Evolutionary conservation across 208 protist genomes (phyloP), one percentile per base, ranked within the genome.

Genomic region (Trypanosoma brucei): DNA sequence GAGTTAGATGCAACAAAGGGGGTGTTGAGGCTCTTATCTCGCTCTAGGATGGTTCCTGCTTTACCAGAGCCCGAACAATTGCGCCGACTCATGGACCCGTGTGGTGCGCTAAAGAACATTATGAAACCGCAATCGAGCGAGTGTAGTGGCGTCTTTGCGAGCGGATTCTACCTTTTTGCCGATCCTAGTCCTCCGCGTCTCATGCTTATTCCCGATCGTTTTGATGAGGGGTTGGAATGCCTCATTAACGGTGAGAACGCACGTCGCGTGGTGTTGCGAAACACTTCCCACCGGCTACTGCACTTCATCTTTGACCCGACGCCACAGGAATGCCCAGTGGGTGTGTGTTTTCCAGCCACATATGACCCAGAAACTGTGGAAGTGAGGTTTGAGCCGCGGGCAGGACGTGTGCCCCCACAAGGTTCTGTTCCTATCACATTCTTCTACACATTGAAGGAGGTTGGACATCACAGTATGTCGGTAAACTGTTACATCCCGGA

Each of bases 161-260:
- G 76, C 30, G 81, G 84, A 35, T 89, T 95, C 70, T 81, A 87
- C 59, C 69, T 88, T n/a, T 88, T 88, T 65, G 74, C 83, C n/a
- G 72, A 91, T 50, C 86, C 89, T 5, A 54, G 72, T 9, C 33
- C 75, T 37, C 86, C 84, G 9, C 76, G 70, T 8, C 55, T 88
- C 9, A 72, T 79, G 53, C 56, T 95, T 14, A 70, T 84, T 8
- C 86, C 89, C 6, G 69, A 76, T 38, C 69, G 69, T 14, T 54
- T 95, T 22, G 86, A 92, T 57, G 86, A 91, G 57, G 67, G 72
- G 2, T 70, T 93, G 63, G 86, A 95, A 56, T 95, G 84, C 45
- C 75, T 95, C 7, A 74, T 86, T 3, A 55, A 83, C 49, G 79
- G 73, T 40, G 75, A 79, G 31, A 84, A 90, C 57, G 74, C 69